These are phyloP conservation scores for Fibroporia radiculosa DNA, from an alignment of 768 basidiomycete species.

Conservation along the genomic window DNA sequence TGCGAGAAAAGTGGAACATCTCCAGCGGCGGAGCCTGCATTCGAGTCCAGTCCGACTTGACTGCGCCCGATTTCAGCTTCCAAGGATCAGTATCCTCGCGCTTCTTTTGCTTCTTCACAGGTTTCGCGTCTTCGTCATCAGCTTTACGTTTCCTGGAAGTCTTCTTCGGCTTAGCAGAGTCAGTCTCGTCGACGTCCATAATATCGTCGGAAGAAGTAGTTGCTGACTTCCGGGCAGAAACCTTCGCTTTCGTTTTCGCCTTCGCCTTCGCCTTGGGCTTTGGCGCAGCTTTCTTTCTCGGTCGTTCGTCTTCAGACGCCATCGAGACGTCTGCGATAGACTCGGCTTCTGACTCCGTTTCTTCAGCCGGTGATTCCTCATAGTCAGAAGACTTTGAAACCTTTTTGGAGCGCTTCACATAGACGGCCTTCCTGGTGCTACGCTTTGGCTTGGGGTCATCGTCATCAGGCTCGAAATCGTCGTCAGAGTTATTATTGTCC, in stretches of 20 bases:
- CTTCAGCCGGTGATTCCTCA: conserved; percentile 6
- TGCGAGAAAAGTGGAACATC: conserved; percentile 86
- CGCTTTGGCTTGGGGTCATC: conserved; percentile 6
- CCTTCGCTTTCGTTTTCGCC: conserved; percentile 12
- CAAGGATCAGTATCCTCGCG: conserved; percentile 65
- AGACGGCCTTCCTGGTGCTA: conserved; percentile 7
- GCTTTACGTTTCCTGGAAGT: conserved; percentile 37
- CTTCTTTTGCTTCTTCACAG: conserved; percentile 50
- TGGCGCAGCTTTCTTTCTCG: conserved; percentile 24
- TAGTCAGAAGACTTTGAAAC: conserved; percentile 13
- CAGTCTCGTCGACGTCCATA: conserved; percentile 19
- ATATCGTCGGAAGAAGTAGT: conserved; percentile 10
- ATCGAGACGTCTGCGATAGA: conserved; percentile 16
- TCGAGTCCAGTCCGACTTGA: conserved; percentile 66
- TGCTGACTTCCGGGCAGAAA: conserved; percentile 15
- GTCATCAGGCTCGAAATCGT: conserved; percentile 7
- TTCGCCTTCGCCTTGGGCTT: conserved; percentile 19
- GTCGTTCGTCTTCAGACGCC: conserved; percentile 13
- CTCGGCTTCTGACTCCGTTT: conserved; percentile 12
- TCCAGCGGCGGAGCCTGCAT: conserved; percentile 83
- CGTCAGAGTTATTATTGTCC: conserved; percentile 18
- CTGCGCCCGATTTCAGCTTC: conserved; percentile 56
- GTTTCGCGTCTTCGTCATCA: conserved; percentile 25
- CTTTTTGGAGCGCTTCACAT: conserved; percentile 13
- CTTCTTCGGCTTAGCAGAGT: conserved; percentile 12